Conservation (phyloP, 495 filamentous ascomycete species). For the Tuber indicum region DNA sequence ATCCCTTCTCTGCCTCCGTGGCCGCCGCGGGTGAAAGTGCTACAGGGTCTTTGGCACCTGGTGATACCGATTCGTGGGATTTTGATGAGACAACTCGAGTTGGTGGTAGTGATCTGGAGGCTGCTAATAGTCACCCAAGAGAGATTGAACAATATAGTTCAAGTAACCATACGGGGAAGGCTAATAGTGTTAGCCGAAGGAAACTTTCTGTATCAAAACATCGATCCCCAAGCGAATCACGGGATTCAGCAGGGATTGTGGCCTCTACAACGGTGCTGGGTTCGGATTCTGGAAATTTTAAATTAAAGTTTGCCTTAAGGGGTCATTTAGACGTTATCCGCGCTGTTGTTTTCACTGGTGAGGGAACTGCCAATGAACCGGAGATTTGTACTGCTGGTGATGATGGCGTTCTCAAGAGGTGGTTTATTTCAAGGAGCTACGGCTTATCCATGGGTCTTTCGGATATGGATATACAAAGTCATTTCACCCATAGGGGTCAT, state of each 20-base stretch:
- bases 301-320: constrained; percentile 82
- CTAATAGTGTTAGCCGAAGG: constrained; percentile 43
- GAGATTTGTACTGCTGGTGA: constrained; percentile 96
- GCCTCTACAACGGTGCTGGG: constrained; percentile 43
- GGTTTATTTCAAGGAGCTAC: constrained; percentile 74
- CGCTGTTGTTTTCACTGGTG: constrained; percentile 90
- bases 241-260: constrained; percentile 43
- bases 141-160: constrained; percentile 23
- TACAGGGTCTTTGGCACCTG: constrained; percentile 18
- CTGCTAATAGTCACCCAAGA: constrained; percentile 20
- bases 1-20: constrained; percentile 33
- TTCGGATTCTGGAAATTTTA: constrained; percentile 66
- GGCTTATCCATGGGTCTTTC: constrained; percentile 50
- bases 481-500: constrained; percentile 93
- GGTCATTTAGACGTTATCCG: constrained; percentile 92
- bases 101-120: constrained; percentile 16
- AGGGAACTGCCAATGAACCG: constrained; percentile 86
- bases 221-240: constrained; percentile 49
- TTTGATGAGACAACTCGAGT: constrained; percentile 60
- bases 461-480: constrained; percentile 83
- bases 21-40: constrained; percentile 6
- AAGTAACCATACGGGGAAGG: constrained; percentile 18
- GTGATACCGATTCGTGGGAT: constrained; percentile 77
- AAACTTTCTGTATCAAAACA: constrained; percentile 69
- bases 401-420: constrained; percentile 90